Percentiles rank a stretch among this genome's conserved stretches.
phyloP scores from a whole-genome alignment of 1,284 basidiomycete genomes.

The Cryptococcus sp. region DNA sequence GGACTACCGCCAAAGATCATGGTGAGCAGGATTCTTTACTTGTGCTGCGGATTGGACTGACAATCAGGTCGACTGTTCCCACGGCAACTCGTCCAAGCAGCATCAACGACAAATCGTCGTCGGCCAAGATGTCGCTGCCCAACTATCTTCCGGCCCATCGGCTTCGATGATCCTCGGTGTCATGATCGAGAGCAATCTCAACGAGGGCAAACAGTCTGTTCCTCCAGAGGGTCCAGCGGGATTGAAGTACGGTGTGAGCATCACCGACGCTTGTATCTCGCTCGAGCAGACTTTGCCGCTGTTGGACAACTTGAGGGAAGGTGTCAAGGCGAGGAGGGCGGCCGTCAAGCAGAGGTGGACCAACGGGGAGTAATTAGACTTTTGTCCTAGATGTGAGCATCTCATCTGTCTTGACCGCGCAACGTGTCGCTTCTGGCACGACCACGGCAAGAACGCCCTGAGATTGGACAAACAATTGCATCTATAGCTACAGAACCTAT shows the following conservation, averaged over 20 bases:
- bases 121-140: slow-evolving; percentile 53
- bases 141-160: slow-evolving; percentile 65
- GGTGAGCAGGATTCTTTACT: slow-evolving; percentile 55
- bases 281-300: slow-evolving; percentile 79
- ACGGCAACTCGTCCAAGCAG: slow-evolving; percentile 59
- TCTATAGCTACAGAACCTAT: too few species aligned
- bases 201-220: slow-evolving; percentile 74
- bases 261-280: slow-evolving; percentile 67
- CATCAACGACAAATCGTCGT: slow-evolving; percentile 55
- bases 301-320: slow-evolving; percentile 72
- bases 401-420: not conserved
- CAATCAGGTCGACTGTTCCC: slow-evolving; percentile 83
- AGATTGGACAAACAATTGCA: too few species aligned
- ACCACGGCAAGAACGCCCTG: too few species aligned
- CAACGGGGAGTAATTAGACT: slow-evolving; percentile 11
- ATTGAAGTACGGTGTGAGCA: slow-evolving; percentile 70
- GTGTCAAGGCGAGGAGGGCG: slow-evolving; percentile 65
- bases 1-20: slow-evolving; percentile 74
- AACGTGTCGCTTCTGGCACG: too few species aligned
- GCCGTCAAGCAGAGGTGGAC: slow-evolving; percentile 33
- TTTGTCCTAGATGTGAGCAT: not conserved
- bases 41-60: not conserved
- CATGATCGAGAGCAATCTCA: slow-evolving; percentile 94
- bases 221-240: slow-evolving; percentile 67
- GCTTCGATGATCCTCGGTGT: slow-evolving; percentile 81